Evolutionary conservation across 805 yeast species (phyloP), one percentile per base, ranked within the genome.

Genomic region (Huiozyma sinensis): DNA sequence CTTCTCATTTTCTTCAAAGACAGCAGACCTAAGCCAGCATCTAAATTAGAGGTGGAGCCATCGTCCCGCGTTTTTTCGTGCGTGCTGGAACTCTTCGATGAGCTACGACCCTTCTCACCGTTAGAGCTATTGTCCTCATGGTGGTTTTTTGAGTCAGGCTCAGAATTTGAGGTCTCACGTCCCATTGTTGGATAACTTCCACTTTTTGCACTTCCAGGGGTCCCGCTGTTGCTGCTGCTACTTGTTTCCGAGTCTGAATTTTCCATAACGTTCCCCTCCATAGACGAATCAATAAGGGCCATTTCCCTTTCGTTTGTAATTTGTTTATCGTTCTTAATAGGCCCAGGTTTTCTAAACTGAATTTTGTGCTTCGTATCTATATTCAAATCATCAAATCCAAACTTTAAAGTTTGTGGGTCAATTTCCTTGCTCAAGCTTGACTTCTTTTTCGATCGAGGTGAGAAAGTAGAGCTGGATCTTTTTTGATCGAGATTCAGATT

Each of bases 371-470:
- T 44, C n/a, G 33, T 29, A 31, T 12, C 29, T 27, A 31, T 39
- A 10, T 33, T n/a, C 28, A 8, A 29, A 11, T 39, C 42, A 29
- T 33, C 40, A 31, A 31, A 31, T 17, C 24, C 24, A 6, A 28
- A 24, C 30, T 43, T 33, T 17, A 31, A 40, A 4, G 44, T 33
- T 27, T 17, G 24, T 6, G 54, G 43, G 24, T 50, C 48, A 13
- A 55, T 54, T 39, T 57, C 60, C 36, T 49, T 54, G 41, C 61
- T 56, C 24, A 56, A 36, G 36, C 61, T 57, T 3, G 63, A 57
- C 35, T 58, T 56, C 33, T 55, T 54, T 40, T 50, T 53, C 30
- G 44, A 43, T 5, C 40, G 43, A 27, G 52, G 47, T 24, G 46
- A 43, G 10, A 49, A 41, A 7, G 34, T 36, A 7, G 49, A 35